Evolutionary conservation across 768 basidiomycete species (phyloP), one percentile per base, ranked within the genome.

Genomic region (Pleurotus ostreatus): DNA sequence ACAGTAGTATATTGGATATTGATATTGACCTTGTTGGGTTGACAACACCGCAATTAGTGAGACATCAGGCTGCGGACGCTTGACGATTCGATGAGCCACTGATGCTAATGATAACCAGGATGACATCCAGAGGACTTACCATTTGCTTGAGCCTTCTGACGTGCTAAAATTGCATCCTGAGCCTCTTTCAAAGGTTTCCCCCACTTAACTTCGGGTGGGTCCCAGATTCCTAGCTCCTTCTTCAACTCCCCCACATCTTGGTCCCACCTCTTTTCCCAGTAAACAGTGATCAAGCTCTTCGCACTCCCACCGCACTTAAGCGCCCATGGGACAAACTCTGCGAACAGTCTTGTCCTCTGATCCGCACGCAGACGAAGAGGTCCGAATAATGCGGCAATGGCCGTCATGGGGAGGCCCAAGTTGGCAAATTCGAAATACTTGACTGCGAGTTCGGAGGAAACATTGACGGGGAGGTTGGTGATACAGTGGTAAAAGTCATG

Each of bases 401-500:
- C 85, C 1, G 95, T 83, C 75, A 98, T 88, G 1, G 95, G 96
- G 1, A 98, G 79, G 12, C 89, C 86, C 63, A 97, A 79, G 71
- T 99, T 98, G 25, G 90, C 82, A 57, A 95, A 89, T 70, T 98
- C 97, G 64, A 98, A 94, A 62, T 84, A 88, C 67, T 99, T 99
- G 69, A 98, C 82, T 1, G 94, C 92, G 26, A 99, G 80, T 68
- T 99, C 97, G 46, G 89, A 92, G 56, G 89, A 83, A 64, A 96
- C 89, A 59, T 86, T 87, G 57, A 98, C 93, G 0, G 94, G 94
- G 7, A 98, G 79, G 62, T 84, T 84, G 73, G 85, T 86, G 58
- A 98, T 80, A 64, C 91, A 92, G 66, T 99, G 97, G 67, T 98
- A 97, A 62, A 98, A 88, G 72, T 99, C 96, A 71, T 99, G 97